A percentile compares a stretch with the other conserved stretches of the same genome.
These are phyloP conservation scores for Lenzites betulinus DNA, from an alignment of 768 basidiomycete genomes.

Conservation along the genomic window DNA sequence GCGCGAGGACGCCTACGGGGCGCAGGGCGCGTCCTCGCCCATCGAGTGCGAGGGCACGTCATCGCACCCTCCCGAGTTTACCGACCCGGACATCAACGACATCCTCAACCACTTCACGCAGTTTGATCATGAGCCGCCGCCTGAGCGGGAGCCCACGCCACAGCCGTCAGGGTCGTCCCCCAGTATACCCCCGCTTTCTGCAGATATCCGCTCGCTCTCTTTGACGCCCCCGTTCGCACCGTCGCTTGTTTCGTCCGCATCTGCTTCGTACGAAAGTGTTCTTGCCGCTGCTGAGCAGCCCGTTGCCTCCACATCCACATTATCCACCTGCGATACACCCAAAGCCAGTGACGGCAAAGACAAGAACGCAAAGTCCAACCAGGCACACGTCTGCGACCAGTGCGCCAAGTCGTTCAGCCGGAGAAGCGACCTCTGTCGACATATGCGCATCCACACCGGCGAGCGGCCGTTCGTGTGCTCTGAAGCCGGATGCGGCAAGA, in stretches of 20 bases:
- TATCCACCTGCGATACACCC: neutral
- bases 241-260: constrained; percentile 1
- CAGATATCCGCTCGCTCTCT: neutral
- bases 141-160: constrained; percentile 9
- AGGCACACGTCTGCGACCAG: constrained; percentile 66
- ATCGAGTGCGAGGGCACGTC: constrained; percentile 37
- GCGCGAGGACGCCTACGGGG: constrained; percentile 31
- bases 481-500: constrained; percentile 78
- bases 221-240: constrained; percentile 6
- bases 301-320: constrained; percentile 24
- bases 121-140: constrained; percentile 46
- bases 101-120: constrained; percentile 75
- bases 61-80: constrained; percentile 56
- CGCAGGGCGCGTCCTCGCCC: constrained; percentile 24
- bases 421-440: constrained; percentile 80
- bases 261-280: constrained; percentile 2
- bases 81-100: constrained; percentile 64
- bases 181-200: constrained; percentile 1
- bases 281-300: constrained; percentile 14
- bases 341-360: constrained; percentile 27
- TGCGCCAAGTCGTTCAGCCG: constrained; percentile 84
- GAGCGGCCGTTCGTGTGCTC: constrained; percentile 83
- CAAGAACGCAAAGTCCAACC: constrained; percentile 36
- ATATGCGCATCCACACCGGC: constrained; percentile 89
- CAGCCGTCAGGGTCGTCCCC: constrained; percentile 2